Evolutionary conservation across 2,329 filamentous ascomycete genomes (phyloP).

Genomic region (Alternaria sp.): DNA sequence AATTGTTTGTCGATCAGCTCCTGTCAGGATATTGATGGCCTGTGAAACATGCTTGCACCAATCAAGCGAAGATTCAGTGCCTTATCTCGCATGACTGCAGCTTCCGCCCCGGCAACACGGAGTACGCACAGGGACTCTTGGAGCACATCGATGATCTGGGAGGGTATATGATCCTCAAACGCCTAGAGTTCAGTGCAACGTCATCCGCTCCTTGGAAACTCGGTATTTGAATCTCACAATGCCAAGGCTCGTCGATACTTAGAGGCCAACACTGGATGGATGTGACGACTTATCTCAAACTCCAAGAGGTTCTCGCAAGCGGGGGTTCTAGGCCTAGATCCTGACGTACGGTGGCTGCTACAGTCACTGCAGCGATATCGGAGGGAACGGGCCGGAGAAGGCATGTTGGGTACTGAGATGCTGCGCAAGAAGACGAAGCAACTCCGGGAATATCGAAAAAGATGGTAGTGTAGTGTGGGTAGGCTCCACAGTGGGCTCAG

Average conservation of each 20-base stretch:
- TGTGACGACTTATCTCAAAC: not conserved
- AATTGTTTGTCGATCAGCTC: conserved; percentile 10
- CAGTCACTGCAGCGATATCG: conserved; percentile 16
- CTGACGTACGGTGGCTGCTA: conserved; percentile 10
- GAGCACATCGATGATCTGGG: not conserved
- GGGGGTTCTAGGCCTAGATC: not conserved
- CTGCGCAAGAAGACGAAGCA: not conserved
- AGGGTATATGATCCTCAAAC: not conserved
- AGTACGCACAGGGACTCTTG: not conserved
- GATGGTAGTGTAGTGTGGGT: not conserved
- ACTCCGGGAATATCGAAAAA: conserved; percentile 2
- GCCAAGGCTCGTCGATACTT: not conserved
- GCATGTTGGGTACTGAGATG: not conserved
- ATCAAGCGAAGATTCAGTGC: conserved; percentile 23
- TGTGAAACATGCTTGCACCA: conserved; percentile 17
- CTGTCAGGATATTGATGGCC: conserved; percentile 6
- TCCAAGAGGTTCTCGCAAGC: not conserved
- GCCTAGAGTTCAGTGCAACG: conserved; percentile 4
- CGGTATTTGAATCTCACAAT: not conserved
- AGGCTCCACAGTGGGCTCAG: not conserved
- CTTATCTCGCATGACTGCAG: conserved; percentile 50
- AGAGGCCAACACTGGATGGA: not conserved
- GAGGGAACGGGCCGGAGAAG: conserved; percentile 10
- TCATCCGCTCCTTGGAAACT: conserved; percentile 8
- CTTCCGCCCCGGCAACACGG: not conserved